Conservation (phyloP, 805 yeast species). For the Yarrowia porcina region DNA sequence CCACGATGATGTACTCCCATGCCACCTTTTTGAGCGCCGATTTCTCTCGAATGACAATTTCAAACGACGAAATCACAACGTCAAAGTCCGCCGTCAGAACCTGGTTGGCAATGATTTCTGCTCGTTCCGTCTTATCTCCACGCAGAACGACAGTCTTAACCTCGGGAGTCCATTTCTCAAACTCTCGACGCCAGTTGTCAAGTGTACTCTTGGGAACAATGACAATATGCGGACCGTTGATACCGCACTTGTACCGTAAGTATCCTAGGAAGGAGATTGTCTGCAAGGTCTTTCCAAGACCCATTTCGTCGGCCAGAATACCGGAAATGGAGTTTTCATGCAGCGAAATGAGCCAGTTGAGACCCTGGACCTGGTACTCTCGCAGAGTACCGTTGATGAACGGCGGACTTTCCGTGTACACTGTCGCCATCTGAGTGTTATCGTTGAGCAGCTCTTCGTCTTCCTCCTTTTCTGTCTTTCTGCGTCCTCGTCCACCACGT, state of each 20-base stretch:
- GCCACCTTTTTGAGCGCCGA: constrained; percentile 70
- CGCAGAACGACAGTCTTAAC: constrained; percentile 81
- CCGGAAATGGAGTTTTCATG: constrained; percentile 89
- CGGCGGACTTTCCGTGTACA: constrained; percentile 82
- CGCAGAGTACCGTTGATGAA: constrained; percentile 73
- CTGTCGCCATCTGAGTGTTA: constrained; percentile 68
- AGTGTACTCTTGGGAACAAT: constrained; percentile 94
- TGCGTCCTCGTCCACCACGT: constrained; percentile 48
- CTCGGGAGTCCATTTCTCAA: constrained; percentile 93
- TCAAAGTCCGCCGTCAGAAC: constrained; percentile 78
- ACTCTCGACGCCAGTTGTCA: constrained; percentile 96
- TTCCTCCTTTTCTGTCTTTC: constrained; percentile 93
- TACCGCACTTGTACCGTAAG: constrained; percentile 67
- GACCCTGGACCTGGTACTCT: constrained; percentile 91
- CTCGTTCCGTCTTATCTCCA: constrained; percentile 83
- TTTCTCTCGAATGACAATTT: constrained; percentile 89
- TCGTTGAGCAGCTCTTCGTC: constrained; percentile 87
- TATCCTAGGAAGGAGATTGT: constrained; percentile 91
- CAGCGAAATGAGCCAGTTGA: constrained; percentile 88
- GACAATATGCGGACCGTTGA: constrained; percentile 87
- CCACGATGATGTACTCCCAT: constrained; percentile 93
- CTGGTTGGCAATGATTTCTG: constrained; percentile 52
- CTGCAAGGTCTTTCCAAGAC: constrained; percentile 92
- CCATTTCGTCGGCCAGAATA: constrained; percentile 97
- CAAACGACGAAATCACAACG: constrained; percentile 86